A percentile compares a stretch with the other conserved stretches of the same genome.
phyloP scores from a whole-genome alignment of 352 stramenopile genomes.

The Pythium volutum region DNA sequence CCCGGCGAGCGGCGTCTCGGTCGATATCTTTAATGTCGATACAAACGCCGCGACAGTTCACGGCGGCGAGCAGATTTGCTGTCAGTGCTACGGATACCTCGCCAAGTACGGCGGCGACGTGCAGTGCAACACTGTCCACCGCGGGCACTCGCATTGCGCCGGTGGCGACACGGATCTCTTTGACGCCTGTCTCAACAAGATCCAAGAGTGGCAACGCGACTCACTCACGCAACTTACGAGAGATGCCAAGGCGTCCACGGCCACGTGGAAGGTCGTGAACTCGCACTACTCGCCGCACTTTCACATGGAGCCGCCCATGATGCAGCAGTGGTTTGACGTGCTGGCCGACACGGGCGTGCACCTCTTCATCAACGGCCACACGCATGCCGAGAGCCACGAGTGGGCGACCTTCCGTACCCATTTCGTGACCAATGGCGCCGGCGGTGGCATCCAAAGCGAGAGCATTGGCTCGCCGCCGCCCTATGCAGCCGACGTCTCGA shows the following conservation, averaged over 20 bases:
- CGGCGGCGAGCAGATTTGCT: conserved; percentile 66
- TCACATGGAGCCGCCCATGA: conserved; percentile 77
- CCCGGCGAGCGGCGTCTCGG: conserved; percentile 30
- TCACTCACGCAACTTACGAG: conserved; percentile 51
- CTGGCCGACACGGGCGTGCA: conserved; percentile 44
- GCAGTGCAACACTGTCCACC: conserved; percentile 43
- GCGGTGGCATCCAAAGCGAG: conserved; percentile 71
- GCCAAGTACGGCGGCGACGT: conserved; percentile 43
- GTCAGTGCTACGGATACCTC: conserved; percentile 74
- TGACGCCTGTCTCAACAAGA: conserved; percentile 53
- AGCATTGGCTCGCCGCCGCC: conserved; percentile 50
- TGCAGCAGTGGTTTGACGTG: conserved; percentile 59
- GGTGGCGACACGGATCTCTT: conserved; percentile 55
- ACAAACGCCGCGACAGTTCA: conserved; percentile 57
- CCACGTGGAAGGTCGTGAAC: conserved; percentile 87
- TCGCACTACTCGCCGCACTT: conserved; percentile 89
- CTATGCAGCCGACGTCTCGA: conserved; percentile 42
- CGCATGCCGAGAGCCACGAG: conserved; percentile 70
- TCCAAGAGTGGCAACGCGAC: conserved; percentile 54
- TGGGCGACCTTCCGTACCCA: conserved; percentile 67
- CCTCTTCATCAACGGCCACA: conserved; percentile 74
- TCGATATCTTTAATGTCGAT: conserved; percentile 76
- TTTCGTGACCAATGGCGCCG: conserved; percentile 70
- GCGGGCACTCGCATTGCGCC: conserved; percentile 47
- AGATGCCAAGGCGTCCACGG: conserved; percentile 57